These are phyloP conservation scores for Metschnikowia corniflorae DNA, from an alignment of 805 yeast genomes.

Conservation along the genomic window DNA sequence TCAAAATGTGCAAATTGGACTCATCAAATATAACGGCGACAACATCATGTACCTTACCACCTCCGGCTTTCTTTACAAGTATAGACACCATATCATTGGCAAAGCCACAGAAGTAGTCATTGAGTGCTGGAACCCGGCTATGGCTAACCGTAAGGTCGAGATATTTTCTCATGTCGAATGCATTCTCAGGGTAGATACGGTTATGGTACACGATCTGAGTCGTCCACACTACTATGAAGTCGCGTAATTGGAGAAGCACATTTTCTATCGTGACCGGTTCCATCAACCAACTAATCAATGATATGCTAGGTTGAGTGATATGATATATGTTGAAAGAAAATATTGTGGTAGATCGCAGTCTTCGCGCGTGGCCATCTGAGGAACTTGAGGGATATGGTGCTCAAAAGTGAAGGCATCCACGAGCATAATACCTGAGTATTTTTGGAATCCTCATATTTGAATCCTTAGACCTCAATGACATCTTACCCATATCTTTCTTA, in stretches of 20 bases:
- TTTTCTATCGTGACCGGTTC: conserved; percentile 24
- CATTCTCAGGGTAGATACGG: conserved; percentile 48
- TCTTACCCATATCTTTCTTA: too few relatives aligned
- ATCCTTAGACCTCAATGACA: too few relatives aligned
- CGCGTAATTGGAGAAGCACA: conserved; percentile 38
- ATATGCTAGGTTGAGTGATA: too few relatives aligned
- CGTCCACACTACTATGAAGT: conserved; percentile 47
- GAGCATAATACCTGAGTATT: too few relatives aligned
- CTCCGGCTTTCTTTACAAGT: conserved; percentile 17
- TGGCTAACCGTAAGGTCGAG: conserved; percentile 42
- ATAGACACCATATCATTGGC: conserved; percentile 26
- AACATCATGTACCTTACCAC: conserved; percentile 30
- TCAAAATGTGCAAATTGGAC: conserved; percentile 25
- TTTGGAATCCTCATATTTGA: too few relatives aligned
- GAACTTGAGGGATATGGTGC: too few relatives aligned
- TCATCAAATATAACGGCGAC: conserved; percentile 37
- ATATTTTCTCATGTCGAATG: conserved; percentile 43
- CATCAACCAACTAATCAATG: too few relatives aligned
- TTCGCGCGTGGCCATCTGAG: too few relatives aligned
- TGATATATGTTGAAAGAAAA: too few relatives aligned
- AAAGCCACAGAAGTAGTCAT: conserved; percentile 40
- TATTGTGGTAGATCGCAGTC: too few relatives aligned
- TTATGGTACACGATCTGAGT: conserved; percentile 55
- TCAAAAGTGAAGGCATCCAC: too few relatives aligned
- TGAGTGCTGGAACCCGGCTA: conserved; percentile 46